Evolutionary conservation across 2,329 filamentous ascomycete genomes (phyloP), one percentile per base, ranked within the genome.

Genomic region (Fusarium sp.): DNA sequence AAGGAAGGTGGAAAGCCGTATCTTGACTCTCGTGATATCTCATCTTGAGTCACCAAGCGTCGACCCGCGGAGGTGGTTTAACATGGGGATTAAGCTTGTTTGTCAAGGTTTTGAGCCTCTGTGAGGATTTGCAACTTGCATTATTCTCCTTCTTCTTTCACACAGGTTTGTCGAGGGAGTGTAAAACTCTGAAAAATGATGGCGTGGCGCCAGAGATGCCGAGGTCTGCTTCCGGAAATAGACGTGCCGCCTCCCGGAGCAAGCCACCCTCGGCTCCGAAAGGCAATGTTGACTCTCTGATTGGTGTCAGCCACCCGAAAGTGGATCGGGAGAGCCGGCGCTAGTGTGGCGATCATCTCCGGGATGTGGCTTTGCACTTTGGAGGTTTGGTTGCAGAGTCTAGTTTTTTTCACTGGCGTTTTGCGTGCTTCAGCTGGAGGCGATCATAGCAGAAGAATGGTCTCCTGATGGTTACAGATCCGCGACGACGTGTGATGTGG

Each of bases 261-360:
- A 20, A 56, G 56, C 18, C 13, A 1, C 20, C 16, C 56, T 73
- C 71, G 71, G 71, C 58, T 74, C 71, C 71, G 68, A 74, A 52
- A 18, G 6, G 9, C 20, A 36, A 4, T 52, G 2, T 5, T 5
- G 14, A 8, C 20, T 6, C 5, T 58, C 4, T 13, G 2, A 71
- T 71, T 74, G 42, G 67, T 16, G 13, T 20, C 52, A 71, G 62
- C 57, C 63, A 68, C 50, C 22, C 47, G 5, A 29, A 3, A 25
- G 59, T 45, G 56, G 36, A 16, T 42, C 10, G 25, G 16, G 18
- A 31, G 22, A 20, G 3, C 47, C 45, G 62, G 20, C 29, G 33
- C 11, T 31, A 33, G 6, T 50, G 64, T 63, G 47, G 65, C 29
- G 71, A 64, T 63, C 47, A 42, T 63, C 61, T 69, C 27, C 29